phyloP scores from a whole-genome alignment of 2,329 filamentous ascomycete species.

The Lachnellula cervina region DNA sequence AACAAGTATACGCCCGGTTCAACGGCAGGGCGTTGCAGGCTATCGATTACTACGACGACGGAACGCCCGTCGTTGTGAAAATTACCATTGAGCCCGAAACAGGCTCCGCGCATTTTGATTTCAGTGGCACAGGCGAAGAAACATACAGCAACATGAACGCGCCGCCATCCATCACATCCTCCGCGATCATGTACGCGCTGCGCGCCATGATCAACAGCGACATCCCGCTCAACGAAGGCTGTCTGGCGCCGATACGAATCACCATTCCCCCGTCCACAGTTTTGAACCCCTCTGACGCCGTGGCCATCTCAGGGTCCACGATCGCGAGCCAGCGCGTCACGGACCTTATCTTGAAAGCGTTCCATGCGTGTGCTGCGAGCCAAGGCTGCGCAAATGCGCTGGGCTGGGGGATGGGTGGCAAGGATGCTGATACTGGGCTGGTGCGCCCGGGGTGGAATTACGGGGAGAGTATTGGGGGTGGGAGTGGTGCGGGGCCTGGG shows the following conservation, averaged over 20 bases:
- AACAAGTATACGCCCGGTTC: slow-evolving; percentile 58
- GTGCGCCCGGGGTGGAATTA: slow-evolving; percentile 72
- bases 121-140: slow-evolving; percentile 69
- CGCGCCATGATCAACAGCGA: slow-evolving; percentile 72
- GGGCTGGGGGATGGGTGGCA: slow-evolving; percentile 73
- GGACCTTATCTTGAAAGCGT: slow-evolving; percentile 74
- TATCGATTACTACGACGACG: slow-evolving; percentile 73
- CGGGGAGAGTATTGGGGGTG: slow-evolving; percentile 78
- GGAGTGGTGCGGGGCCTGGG: slow-evolving; percentile 63
- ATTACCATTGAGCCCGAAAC: slow-evolving; percentile 68
- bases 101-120: slow-evolving; percentile 71
- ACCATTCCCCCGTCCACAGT: slow-evolving; percentile 67
- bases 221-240: slow-evolving; percentile 84
- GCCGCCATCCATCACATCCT: slow-evolving; percentile 72
- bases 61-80: slow-evolving; percentile 65
- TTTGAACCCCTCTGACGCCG: slow-evolving; percentile 67
- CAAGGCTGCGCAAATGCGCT: slow-evolving; percentile 80
- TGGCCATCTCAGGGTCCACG: slow-evolving; percentile 77
- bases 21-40: slow-evolving; percentile 62
- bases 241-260: slow-evolving; percentile 68
- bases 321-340: slow-evolving; percentile 73
- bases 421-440: slow-evolving; percentile 45
- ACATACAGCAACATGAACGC: slow-evolving; percentile 75
- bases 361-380: slow-evolving; percentile 68
- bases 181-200: slow-evolving; percentile 77